Evolutionary conservation across 352 stramenopile species (phyloP).

Genomic region (Peronospora destructor): DNA sequence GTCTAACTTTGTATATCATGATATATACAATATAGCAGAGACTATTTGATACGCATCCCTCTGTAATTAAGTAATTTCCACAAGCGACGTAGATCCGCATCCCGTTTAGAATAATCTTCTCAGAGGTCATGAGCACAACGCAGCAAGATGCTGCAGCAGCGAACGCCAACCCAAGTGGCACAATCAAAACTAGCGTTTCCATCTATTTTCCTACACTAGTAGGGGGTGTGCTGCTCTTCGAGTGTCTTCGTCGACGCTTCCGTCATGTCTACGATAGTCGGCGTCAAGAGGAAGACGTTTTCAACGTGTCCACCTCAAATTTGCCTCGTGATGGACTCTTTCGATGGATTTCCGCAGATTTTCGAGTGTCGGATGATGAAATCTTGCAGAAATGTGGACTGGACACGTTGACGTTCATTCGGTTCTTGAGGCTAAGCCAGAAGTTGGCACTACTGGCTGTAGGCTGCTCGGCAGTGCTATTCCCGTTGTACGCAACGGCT

Average conservation of each 20-base stretch:
- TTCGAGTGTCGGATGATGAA: slow-evolving; percentile 49
- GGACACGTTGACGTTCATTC: slow-evolving; percentile 68
- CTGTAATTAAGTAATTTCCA: too few relatives aligned
- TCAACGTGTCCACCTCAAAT: slow-evolving; percentile 19
- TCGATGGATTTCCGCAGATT: slow-evolving; percentile 43
- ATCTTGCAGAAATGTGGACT: slow-evolving; percentile 64
- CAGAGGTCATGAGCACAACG: slow-evolving; percentile 27
- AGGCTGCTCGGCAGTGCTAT: slow-evolving; percentile 46
- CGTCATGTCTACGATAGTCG: slow-evolving; percentile 51
- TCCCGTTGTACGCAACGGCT: slow-evolving; percentile 66
- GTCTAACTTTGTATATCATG: too few relatives aligned
- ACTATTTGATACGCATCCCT: too few relatives aligned
- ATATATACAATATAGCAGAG: too few relatives aligned
- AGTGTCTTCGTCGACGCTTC: slow-evolving; percentile 48
- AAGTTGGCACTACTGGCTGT: slow-evolving; percentile 62
- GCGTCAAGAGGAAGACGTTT: slow-evolving; percentile 24
- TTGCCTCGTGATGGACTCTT: slow-evolving; percentile 26
- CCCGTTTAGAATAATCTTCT: slow-evolving; percentile 12
- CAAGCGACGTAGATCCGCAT: too few relatives aligned
- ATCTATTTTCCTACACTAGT: slow-evolving; percentile 61
- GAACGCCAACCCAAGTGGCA: slow-evolving; percentile 60
- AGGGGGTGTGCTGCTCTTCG: slow-evolving; percentile 50
- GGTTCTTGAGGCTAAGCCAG: slow-evolving; percentile 57
- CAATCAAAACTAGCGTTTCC: slow-evolving; percentile 52
- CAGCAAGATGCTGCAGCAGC: slow-evolving; percentile 42